Evolutionary conservation across 306 rosid genomes (phyloP).

Genomic region (Glycine soja): DNA sequence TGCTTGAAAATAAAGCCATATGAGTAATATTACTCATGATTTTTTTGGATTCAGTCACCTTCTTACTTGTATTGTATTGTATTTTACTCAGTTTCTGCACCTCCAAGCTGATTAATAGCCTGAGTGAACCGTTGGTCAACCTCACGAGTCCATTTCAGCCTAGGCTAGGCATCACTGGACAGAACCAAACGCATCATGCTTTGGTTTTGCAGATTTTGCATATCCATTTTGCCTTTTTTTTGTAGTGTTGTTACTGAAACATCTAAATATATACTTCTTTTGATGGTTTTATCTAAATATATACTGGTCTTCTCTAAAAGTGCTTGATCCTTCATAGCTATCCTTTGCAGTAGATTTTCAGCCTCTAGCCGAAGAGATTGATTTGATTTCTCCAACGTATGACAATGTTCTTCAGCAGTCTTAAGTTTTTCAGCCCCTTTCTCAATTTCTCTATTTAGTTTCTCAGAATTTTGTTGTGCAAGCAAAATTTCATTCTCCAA

Average conservation of each 20-base stretch:
- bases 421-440: no score
- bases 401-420: no score
- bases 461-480: no score
- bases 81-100: slow-evolving; percentile 71
- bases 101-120: slow-evolving; percentile 80
- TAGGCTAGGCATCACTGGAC: slow-evolving; percentile 91
- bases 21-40: background rate
- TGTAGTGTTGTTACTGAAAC: slow-evolving; percentile 48
- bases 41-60: no score
- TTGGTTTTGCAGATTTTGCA: slow-evolving; percentile 58
- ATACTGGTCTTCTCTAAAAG: no score
- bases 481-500: no score
- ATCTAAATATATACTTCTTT: slow-evolving; percentile 49
- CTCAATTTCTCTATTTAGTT: no score
- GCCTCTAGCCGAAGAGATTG: no score
- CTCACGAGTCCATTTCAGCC: slow-evolving; percentile 91
- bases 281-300: no score
- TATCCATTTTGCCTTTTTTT: slow-evolving; percentile 52
- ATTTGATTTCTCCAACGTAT: no score
- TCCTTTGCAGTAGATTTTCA: no score
- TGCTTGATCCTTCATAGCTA: no score
- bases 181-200: slow-evolving; percentile 72
- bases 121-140: slow-evolving; percentile 80
- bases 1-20: slow-evolving; percentile 6
- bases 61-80: background rate